Evolutionary conservation across 768 basidiomycete species (phyloP), one percentile per base, ranked within the genome.

Genomic region (Suillus discolor): DNA sequence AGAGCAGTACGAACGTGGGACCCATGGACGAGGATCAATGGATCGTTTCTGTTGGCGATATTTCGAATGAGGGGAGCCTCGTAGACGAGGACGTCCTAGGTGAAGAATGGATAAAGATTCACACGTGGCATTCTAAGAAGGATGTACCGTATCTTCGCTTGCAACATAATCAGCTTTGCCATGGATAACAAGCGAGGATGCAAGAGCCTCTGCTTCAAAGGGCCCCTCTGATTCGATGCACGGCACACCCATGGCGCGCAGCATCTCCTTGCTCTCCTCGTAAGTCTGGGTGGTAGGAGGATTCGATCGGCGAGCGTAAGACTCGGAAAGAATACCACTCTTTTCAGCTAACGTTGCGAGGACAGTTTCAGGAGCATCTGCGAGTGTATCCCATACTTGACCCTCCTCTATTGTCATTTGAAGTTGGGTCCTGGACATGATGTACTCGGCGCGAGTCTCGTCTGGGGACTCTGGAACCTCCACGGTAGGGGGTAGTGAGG

Each of bases 121-220:
- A 67, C 7, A 55, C 41, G 57, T 71, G 18, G 36, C 44, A 20
- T 54, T 41, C 54, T 28, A 18, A n/a, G 63, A n/a, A 34, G 39
- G 23, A 65, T 83, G 42, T 73, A 92, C 91, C 28, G 92, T 93
- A 74, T 97, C 96, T 78, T 97, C 96, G 68, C 92, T 96, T 5
- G 87, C 92, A 23, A 97, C 96, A 72, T 86, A 95, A 77, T 97
- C 94, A 0, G 93, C 95, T 54, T 83, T 72, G 3, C 96, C 95
- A 36, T 85, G 79, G 18, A 88, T 71, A 13, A 93, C 94, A 45
- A 97, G 81, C 8, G 90, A 84, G 6, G 92, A 86, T 0, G 94
- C 95, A 41, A 97, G 77, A 0, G 92, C 94, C 76, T 97, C 96
- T 1, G 91, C 96, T 74, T 97, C 96, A 64, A 84, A 88, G 0